These are phyloP conservation scores for Yamadazyma olivae DNA, from an alignment of 805 yeast species.

Conservation along the genomic window DNA sequence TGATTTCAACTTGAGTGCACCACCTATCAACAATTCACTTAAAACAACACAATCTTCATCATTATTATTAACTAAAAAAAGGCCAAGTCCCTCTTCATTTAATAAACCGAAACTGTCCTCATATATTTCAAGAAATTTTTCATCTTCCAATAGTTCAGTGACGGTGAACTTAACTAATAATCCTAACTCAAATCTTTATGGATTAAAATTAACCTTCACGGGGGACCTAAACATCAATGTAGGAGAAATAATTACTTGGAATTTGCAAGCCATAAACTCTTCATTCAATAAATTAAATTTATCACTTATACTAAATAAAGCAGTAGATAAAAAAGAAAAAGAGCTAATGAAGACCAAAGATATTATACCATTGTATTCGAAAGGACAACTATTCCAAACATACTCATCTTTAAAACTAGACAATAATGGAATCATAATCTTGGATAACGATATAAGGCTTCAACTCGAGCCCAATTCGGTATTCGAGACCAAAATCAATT, in stretches of 20 bases:
- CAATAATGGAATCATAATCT: constrained; percentile 56
- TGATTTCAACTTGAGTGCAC: constrained; percentile 35
- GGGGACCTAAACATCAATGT: constrained; percentile 61
- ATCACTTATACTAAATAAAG: constrained; percentile 35
- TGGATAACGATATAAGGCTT: constrained; percentile 63
- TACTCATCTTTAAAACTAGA: constrained; percentile 39
- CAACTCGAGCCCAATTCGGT: constrained; percentile 60
- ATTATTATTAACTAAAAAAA: constrained; percentile 1
- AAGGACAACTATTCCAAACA: constrained; percentile 21
- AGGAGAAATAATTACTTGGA: constrained; percentile 63
- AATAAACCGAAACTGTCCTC: background rate
- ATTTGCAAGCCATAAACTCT: constrained; percentile 62
- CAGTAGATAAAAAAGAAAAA: background rate
- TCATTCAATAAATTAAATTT: constrained; percentile 50
- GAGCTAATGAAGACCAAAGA: background rate
- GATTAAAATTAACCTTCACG: constrained; percentile 48
- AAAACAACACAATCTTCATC: constrained; percentile 20
- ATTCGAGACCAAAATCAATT: constrained; percentile 57
- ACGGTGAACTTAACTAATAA: constrained; percentile 36
- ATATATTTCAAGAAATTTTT: background rate
- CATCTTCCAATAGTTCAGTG: constrained; percentile 21
- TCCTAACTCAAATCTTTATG: constrained; percentile 19
- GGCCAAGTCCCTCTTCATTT: background rate
- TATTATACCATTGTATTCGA: constrained; percentile 16
- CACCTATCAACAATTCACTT: constrained; percentile 35